These are phyloP conservation scores for Microcera coccophila DNA, from an alignment of 2,329 filamentous ascomycete species.

Conservation along the genomic window DNA sequence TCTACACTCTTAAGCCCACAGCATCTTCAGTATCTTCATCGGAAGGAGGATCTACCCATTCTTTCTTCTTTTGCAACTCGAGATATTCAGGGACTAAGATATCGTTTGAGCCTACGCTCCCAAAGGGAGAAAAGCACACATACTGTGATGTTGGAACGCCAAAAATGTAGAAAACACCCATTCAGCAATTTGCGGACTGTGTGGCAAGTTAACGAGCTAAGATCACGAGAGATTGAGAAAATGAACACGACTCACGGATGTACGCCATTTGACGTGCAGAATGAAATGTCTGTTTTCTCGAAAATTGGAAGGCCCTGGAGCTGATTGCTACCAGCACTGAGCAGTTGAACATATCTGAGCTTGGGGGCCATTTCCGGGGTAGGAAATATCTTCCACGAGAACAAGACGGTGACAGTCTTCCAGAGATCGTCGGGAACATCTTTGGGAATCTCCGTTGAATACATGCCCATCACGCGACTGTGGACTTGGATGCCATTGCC, in stretches of 20 bases:
- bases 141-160: not conserved
- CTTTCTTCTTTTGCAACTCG: conserved; percentile 10
- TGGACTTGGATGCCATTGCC: not conserved
- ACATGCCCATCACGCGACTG: not conserved
- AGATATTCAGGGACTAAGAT: conserved; percentile 10
- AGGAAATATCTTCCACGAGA: not conserved
- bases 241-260: not conserved
- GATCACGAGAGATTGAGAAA: no score
- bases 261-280: conserved; percentile 1
- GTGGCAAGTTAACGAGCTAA: no score
- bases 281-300: not conserved
- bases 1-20: conserved; percentile 10
- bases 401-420: not conserved
- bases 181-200: not conserved
- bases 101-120: not conserved
- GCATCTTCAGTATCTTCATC: conserved; percentile 16
- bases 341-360: not conserved
- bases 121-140: not conserved
- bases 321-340: not conserved
- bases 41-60: conserved; percentile 10
- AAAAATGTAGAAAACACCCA: not conserved
- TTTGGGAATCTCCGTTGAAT: not conserved
- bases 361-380: not conserved
- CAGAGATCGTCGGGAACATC: not conserved
- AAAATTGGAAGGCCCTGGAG: not conserved